Evolutionary conservation across 2,329 filamentous ascomycete genomes (phyloP).

Genomic region (Amauroascus verrucosus): DNA sequence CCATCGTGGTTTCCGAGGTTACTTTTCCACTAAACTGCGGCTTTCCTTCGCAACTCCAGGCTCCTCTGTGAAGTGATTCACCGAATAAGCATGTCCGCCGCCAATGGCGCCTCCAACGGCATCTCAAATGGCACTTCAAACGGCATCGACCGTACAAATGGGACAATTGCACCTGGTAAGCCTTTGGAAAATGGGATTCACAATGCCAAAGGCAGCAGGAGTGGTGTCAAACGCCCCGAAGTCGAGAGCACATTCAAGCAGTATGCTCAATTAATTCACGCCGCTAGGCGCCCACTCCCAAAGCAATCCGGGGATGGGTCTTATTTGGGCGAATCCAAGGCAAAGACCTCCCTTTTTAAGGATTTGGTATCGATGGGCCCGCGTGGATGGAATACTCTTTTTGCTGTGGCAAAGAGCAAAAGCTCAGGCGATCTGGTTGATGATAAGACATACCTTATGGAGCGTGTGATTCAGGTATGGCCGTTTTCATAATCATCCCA

Average conservation of each 20-base stretch:
- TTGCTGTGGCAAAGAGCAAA: conserved; percentile 52
- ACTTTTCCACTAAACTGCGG: not conserved
- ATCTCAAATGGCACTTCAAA: conserved; percentile 7
- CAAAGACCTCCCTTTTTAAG: conserved; percentile 43
- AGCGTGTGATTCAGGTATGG: conserved; percentile 52
- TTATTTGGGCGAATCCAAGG: conserved; percentile 42
- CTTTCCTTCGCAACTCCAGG: not conserved
- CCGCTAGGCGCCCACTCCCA: conserved; percentile 53
- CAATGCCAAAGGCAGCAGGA: conserved; percentile 15
- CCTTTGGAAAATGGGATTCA: not conserved
- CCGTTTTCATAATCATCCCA: not conserved
- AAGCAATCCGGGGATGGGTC: conserved; percentile 54
- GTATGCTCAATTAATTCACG: conserved; percentile 41
- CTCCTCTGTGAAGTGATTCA: not conserved
- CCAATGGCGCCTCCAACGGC: conserved; percentile 5
- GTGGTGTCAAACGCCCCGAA: conserved; percentile 31
- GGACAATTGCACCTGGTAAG: not conserved
- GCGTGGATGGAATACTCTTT: conserved; percentile 53
- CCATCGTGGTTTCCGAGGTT: not conserved
- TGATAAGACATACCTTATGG: conserved; percentile 70
- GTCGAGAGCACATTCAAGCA: conserved; percentile 35
- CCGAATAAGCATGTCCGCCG: not conserved
- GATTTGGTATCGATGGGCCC: conserved; percentile 50
- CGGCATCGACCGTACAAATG: conserved; percentile 2
- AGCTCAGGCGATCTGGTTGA: conserved; percentile 55